Base-by-base conservation (phyloP, 2,329 filamentous ascomycete species). In the Clarireedia monteithiana region DNA sequence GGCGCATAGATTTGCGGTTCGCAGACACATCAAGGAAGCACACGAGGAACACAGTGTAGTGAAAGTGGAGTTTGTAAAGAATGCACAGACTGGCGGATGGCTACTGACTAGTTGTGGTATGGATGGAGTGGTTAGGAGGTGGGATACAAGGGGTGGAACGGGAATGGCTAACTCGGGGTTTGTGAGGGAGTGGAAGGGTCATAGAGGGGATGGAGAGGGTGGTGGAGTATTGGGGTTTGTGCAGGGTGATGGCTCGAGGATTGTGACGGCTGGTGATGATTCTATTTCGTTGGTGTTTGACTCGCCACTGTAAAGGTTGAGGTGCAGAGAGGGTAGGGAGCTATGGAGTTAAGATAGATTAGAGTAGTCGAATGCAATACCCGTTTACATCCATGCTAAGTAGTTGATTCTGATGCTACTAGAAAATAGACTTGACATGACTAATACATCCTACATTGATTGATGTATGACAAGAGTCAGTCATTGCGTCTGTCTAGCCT, bases 221-320 rank as follows among this genome's bases (percentile, higher is more conserved):
- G 92, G 91, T 36, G 92, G 92, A 53, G 86, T 97, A 7, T 73
- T 97, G 63, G 91, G 87, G 0, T 99, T 97, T 68, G 91, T 95
- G 52, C 91, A 96, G 72, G 84, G 85, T 6, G 79, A 85, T 69
- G 89, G 89, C 0, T 82, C 84, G 70, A 79, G 84, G 62, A 77
- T 97, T 49, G 80, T 96, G 4, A 97, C 94, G 5, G 94, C 91
- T 2, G 94, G 94, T 24, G 94, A 99, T 73, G 94, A 99, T 68
- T 80, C 82, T 6, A 70, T 89, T 26, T 76, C 82, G 27, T 69
- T 89, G 65, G 81, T 89, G 1, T 89, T 89, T 69, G 82, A 86
- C 69, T 76, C 67, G 6, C 63, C 65, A 7, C 10, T 56, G 40
- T 55, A 42, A n/a, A 12, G 17, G 9, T 4, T 4, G 17, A 4